Conservation (phyloP, 768 basidiomycete species). For the Hebeloma cylindrosporum region DNA sequence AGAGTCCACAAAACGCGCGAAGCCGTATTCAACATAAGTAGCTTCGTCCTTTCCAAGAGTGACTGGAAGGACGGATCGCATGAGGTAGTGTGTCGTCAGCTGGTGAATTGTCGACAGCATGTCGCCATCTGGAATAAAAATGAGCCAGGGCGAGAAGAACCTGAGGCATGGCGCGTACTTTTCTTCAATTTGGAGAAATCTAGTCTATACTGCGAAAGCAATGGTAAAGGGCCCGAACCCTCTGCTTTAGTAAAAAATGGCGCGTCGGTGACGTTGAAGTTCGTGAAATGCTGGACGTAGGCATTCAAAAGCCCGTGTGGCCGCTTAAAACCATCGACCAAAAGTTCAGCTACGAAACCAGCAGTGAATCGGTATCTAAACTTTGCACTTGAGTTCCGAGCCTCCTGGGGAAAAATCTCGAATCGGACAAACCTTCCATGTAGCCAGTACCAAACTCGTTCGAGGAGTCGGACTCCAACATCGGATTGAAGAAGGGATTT, state of each 20-base stretch:
- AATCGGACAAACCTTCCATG: conserved; percentile 37
- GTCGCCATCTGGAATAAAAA: conserved; percentile 29
- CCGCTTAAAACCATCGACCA: conserved; percentile 36
- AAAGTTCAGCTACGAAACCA: conserved; percentile 41
- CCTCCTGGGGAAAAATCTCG: not conserved
- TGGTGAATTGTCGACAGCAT: conserved; percentile 40
- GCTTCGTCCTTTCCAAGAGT: conserved; percentile 41
- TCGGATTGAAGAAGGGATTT: conserved; percentile 25
- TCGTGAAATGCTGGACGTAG: conserved; percentile 41
- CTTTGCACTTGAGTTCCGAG: not conserved
- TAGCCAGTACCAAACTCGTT: conserved; percentile 45
- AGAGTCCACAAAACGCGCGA: conserved; percentile 43
- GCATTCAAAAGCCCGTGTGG: conserved; percentile 42
- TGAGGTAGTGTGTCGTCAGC: conserved; percentile 39
- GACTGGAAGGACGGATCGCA: conserved; percentile 38
- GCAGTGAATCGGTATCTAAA: conserved; percentile 46
- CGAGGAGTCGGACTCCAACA: conserved; percentile 33
- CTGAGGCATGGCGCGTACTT: conserved; percentile 25
- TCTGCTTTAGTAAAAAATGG: conserved; percentile 30
- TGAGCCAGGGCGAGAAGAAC: not conserved
- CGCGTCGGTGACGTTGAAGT: conserved; percentile 41
- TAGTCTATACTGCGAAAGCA: conserved; percentile 37
- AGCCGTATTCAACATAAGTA: conserved; percentile 44
- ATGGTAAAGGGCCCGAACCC: conserved; percentile 25
- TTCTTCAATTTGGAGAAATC: conserved; percentile 44